Conservation (phyloP, 345 rosid genomes). For the Cardamine chenopodiifolia region DNA sequence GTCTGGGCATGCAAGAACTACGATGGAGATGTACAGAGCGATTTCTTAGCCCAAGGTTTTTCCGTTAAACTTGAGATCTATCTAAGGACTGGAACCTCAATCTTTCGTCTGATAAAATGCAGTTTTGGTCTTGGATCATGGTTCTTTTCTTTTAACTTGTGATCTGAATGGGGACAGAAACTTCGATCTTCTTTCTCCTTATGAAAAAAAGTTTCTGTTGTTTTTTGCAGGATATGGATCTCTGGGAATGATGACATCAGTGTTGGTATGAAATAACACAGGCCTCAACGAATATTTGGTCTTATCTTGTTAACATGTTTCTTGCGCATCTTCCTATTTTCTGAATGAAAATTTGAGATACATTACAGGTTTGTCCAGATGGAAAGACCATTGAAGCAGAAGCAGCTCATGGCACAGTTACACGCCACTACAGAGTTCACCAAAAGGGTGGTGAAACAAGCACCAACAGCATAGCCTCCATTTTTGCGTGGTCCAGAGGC, state of each 20-base stretch:
- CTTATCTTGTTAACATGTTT: not conserved
- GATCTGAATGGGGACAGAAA: conserved; percentile 8
- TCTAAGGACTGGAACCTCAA: too few relatives aligned
- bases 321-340: not conserved
- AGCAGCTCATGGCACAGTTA: conserved; percentile 90
- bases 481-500: conserved; percentile 87
- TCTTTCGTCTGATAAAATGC: conserved; percentile 21
- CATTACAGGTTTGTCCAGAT: conserved; percentile 82
- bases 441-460: conserved; percentile 90
- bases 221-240: conserved; percentile 80
- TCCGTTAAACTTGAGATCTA: too few relatives aligned
- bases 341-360: conserved; percentile 9
- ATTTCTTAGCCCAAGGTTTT: conserved; percentile 93
- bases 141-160: not conserved
- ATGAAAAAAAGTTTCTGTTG: conserved; percentile 24
- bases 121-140: conserved; percentile 65
- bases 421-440: conserved; percentile 82
- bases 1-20: conserved; percentile 99
- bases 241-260: conserved; percentile 96
- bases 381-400: conserved; percentile 89
- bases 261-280: conserved; percentile 57
- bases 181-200: not conserved
- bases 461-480: conserved; percentile 87
- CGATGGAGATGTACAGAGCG: conserved; percentile 99
- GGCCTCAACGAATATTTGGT: not conserved